Percentiles rank a stretch among this genome's conserved stretches.
Evolutionary conservation across 2,329 filamentous ascomycete species (phyloP).

Genomic region (Trichoderma brevicompactum): DNA sequence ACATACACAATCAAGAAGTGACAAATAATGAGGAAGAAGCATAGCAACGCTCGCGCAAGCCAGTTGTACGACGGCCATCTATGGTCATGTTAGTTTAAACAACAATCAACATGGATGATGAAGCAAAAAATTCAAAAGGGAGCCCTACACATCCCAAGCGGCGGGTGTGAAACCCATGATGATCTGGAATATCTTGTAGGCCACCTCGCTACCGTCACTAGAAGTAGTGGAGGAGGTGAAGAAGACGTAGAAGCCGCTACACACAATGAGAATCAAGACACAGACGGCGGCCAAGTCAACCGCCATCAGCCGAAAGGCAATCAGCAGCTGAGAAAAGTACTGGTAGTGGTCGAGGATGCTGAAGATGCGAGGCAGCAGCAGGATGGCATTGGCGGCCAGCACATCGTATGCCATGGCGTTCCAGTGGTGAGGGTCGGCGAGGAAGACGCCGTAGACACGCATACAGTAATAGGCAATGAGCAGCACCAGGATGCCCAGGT

Average conservation of each 20-base stretch:
- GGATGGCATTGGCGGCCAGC: conserved; percentile 86
- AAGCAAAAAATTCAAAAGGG: not conserved
- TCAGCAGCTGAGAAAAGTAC: conserved; percentile 93
- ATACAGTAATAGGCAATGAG: conserved; percentile 89
- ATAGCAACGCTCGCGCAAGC: conserved; percentile 75
- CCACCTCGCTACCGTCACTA: conserved; percentile 73
- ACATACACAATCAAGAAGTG: conserved; percentile 85
- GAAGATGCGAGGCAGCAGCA: conserved; percentile 89
- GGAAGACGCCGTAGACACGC: conserved; percentile 82
- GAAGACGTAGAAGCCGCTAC: conserved; percentile 94
- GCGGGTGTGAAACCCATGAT: conserved; percentile 95
- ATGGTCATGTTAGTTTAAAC: conserved; percentile 1
- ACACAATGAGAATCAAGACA: conserved; percentile 81
- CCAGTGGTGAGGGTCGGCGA: conserved; percentile 74
- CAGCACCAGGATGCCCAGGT: conserved; percentile 83
- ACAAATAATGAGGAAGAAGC: conserved; percentile 87
- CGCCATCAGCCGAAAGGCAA: conserved; percentile 93
- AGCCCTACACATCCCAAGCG: conserved; percentile 80
- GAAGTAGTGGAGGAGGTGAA: conserved; percentile 80
- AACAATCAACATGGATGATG: too few relatives aligned
- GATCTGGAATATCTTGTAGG: conserved; percentile 90
- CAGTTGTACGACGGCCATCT: conserved; percentile 75
- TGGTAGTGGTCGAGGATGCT: conserved; percentile 92
- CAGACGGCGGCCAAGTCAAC: conserved; percentile 85
- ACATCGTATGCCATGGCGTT: conserved; percentile 91